A percentile compares a stretch with the other conserved stretches of the same genome.
Conservation (phyloP, 306 rosid genomes). For the Bauhinia variegata region DNA sequence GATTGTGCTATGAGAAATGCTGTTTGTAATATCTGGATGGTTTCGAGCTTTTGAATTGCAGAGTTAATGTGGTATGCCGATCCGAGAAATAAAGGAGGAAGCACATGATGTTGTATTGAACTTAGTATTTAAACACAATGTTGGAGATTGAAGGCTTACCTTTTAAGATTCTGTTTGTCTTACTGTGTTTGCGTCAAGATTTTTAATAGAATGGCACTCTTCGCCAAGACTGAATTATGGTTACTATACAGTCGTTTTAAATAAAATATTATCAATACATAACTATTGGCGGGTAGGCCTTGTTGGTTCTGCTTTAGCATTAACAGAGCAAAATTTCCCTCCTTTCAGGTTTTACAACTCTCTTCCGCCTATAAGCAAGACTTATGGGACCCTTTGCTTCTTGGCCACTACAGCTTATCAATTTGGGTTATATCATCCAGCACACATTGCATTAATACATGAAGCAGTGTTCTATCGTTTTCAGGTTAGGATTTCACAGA, state of each 20-base stretch:
- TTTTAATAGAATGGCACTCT: background rate
- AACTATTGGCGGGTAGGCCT: no score
- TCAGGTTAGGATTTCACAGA: slow-evolving; percentile 58
- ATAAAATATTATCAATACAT: background rate
- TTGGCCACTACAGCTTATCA: slow-evolving; percentile 65
- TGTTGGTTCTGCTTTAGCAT: background rate
- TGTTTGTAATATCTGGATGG: no score
- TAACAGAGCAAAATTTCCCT: slow-evolving; percentile 16
- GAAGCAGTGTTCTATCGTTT: slow-evolving; percentile 49
- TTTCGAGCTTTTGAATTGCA: no score
- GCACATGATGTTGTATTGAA: background rate
- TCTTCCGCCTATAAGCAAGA: slow-evolving; percentile 93
- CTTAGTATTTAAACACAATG: background rate
- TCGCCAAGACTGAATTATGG: background rate
- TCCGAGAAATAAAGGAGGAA: no score
- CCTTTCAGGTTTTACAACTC: slow-evolving; percentile 73
- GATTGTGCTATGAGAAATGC: no score
- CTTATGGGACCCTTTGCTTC: slow-evolving; percentile 79
- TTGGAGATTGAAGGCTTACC: background rate
- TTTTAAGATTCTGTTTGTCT: background rate
- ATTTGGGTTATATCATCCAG: slow-evolving; percentile 43
- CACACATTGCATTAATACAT: slow-evolving; percentile 52
- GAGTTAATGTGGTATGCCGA: no score
- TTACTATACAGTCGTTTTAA: background rate
- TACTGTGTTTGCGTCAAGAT: background rate